phyloP scores from a whole-genome alignment of 176 grass and related monocot species.

The Hordeum vulgare region DNA sequence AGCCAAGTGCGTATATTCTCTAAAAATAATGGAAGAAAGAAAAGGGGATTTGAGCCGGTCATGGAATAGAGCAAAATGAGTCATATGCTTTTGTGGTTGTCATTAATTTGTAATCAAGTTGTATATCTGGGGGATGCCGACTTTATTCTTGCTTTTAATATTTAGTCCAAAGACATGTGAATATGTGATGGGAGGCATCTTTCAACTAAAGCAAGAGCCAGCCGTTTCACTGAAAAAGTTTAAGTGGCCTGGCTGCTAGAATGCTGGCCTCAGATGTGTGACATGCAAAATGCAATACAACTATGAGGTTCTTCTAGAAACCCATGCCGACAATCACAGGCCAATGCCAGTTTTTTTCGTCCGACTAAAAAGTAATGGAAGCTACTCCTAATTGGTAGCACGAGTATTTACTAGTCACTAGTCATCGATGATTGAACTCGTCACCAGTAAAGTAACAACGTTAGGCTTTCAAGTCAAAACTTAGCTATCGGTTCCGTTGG shows the following conservation, averaged over 20 bases:
- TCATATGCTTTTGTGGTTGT: background rate
- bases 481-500: slow-evolving; percentile 5
- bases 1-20: background rate
- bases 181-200: background rate
- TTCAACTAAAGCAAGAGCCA: background rate
- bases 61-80: background rate
- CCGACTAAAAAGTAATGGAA: background rate
- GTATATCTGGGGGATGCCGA: background rate
- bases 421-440: background rate
- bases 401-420: background rate
- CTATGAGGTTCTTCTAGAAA: background rate
- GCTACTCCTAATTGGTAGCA: background rate
- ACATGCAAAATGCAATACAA: background rate
- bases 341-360: background rate
- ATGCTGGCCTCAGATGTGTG: background rate
- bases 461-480: background rate
- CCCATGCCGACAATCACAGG: background rate
- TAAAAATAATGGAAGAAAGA: background rate
- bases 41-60: background rate
- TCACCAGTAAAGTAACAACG: background rate
- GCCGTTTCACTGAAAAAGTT: background rate
- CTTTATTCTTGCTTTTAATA: background rate
- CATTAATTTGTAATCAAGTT: background rate
- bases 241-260: background rate
- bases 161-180: background rate